A percentile compares a stretch with the other conserved stretches of the same genome.
phyloP scores from a whole-genome alignment of 2,329 filamentous ascomycete species.

The Hypocrella siamensis region DNA sequence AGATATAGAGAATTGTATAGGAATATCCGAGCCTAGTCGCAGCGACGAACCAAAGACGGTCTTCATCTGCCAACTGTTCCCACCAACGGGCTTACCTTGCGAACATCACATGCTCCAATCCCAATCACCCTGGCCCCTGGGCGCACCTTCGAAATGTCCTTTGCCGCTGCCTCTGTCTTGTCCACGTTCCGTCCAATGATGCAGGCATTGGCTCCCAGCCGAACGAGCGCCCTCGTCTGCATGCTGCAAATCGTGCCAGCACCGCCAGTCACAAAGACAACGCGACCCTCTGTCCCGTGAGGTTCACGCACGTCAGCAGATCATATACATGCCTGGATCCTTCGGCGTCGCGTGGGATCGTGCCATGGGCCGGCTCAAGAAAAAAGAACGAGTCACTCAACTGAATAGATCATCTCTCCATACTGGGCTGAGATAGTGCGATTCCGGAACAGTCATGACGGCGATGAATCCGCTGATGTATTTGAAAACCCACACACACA shows the following conservation, averaged over 20 bases:
- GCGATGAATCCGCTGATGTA: background rate
- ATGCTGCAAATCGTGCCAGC: conserved; percentile 88
- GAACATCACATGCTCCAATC: conserved; percentile 66
- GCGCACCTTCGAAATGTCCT: conserved; percentile 67
- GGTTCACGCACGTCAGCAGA: conserved; percentile 1
- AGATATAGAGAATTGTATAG: background rate
- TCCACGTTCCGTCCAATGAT: conserved; percentile 82
- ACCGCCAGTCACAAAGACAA: conserved; percentile 89
- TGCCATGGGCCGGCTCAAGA: background rate
- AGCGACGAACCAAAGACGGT: too few relatives aligned
- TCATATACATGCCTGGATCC: background rate
- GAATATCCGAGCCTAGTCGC: too few relatives aligned
- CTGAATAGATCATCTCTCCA: conserved; percentile 84
- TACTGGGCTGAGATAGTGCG: conserved; percentile 63
- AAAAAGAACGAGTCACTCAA: conserved; percentile 16
- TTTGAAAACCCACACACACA: too few relatives aligned
- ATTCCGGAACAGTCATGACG: conserved; percentile 53
- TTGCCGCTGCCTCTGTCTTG: conserved; percentile 71
- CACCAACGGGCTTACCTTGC: conserved; percentile 42
- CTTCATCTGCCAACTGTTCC: too few relatives aligned
- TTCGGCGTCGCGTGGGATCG: too few relatives aligned
- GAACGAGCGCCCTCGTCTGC: conserved; percentile 80
- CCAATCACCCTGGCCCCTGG: conserved; percentile 72
- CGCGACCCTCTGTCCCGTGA: conserved; percentile 53
- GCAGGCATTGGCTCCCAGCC: conserved; percentile 83